Evolutionary conservation across 345 rosid genomes (phyloP), one percentile per base, ranked within the genome.

Genomic region (Rhodamnia argentea): DNA sequence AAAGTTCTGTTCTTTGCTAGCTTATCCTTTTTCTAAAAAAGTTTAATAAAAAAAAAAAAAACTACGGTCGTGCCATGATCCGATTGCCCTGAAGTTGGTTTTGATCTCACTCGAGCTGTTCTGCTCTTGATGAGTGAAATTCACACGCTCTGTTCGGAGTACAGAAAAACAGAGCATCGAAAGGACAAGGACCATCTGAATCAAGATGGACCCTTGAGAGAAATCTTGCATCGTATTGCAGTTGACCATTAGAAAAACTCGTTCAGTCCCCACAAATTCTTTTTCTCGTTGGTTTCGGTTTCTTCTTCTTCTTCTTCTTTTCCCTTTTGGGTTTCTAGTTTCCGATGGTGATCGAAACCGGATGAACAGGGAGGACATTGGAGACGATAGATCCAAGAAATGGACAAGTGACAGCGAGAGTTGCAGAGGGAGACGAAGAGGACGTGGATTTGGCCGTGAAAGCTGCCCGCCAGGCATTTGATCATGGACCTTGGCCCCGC

Each of bases 401-500:
- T 10, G 95, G 91, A 57, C 89, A 90, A 62, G 90, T 90, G 84
- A 91, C 88, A 6, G 91, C 91, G 8, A 86, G 74, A 22, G 40
- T 94, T 26, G 93, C 95, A 2, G 94, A 89, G 88, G 96, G 95
- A 60, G 93, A 91, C n/a, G 86, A 89, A 86, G 96, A 87, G 60
- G 96, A 94, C 83, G 87, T 94, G 29, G 94, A 94, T 56, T 84
- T 90, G 87, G 94, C 96, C 5, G 96, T 94, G 53, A 90, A 89
- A 44, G 96, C 93, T 16, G 96, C 96, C 23, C 95, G 94, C 70
- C 86, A 88, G 7, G 96, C 95, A 52, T 94, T 92, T 81, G 94
- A 94, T 44, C 82, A 89, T 57, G 96, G 96, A 18, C 94, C 94
- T 20, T 94, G 96, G 96, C 94, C 95, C 24, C 94, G 96, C 83